Base-by-base conservation (phyloP, 129 eudicot species). In the Gnaphalium uliginosum region DNA sequence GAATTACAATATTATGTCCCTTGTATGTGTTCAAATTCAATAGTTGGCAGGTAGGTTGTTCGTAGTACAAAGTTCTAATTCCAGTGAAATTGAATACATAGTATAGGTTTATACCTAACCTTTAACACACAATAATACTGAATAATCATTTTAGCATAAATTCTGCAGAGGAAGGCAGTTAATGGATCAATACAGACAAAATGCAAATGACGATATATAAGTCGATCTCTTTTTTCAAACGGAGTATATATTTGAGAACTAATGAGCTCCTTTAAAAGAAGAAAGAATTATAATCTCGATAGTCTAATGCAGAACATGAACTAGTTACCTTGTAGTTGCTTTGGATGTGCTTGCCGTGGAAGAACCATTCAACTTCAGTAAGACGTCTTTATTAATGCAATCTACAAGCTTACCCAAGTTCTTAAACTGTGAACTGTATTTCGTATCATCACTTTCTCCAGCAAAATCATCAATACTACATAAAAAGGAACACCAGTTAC, bases 391-490 rank as follows among this genome's bases (percentile, higher is more conserved):
- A 32, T 88, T 77, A 53, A 93, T 46, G 50, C 70, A 72, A 67
- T 67, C 82, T 8, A 87, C 93, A 53, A 93, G 93, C 79, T 88
- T 79, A 59, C 88, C 88, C 82, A 93, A 59, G 83, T 87, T 79
- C 82, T 93, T 90, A 79, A 71, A 93, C 79, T 85, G 96, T 10
- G 93, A 61, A 66, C 83, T 81, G 74, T 90, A 93, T 62, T 87
- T 89, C 0, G 78, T 66, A 32, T 78, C 88, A 25, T 83, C 87
- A 69, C 80, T 71, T 41, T 87, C 93, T 51, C 61, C 75, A 23
- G 72, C 85, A 72, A 69, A 93, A n/a, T 93, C 93, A n/a, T 60
- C 83, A 76, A 89, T 86, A 80, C 98, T 93, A 74, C 77, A 84
- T 48, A 18, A 6, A n/a, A 66, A 76, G 0, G 1, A 5, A 80